A percentile compares a stretch with the other conserved stretches of the same genome.
Conservation (phyloP, 164 flowering plant species). For the Vitis labrusca region DNA sequence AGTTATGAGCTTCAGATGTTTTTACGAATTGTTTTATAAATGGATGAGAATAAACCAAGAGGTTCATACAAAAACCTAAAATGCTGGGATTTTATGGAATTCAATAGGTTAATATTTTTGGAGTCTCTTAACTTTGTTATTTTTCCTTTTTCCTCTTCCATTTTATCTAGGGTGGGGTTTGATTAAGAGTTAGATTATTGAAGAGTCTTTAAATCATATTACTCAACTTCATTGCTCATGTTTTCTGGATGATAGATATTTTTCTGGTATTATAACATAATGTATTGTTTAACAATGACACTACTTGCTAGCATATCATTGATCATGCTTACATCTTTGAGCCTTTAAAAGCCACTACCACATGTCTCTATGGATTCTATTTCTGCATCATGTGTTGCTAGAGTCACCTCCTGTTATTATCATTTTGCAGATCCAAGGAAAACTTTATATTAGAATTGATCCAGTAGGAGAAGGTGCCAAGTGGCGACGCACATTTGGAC, state of each 20-base stretch:
- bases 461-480: slow-evolving; percentile 85
- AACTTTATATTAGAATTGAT: slow-evolving; percentile 71
- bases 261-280: not conserved
- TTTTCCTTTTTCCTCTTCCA: too few species aligned
- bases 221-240: too few species aligned
- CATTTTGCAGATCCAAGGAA: slow-evolving; percentile 74
- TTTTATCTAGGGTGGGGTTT: too few species aligned
- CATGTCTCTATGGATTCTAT: not conserved
- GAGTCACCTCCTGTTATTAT: not conserved
- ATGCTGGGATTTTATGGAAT: too few species aligned
- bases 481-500: slow-evolving; percentile 93
- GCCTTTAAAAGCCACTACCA: not conserved
- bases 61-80: too few species aligned
- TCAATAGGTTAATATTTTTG: too few species aligned
- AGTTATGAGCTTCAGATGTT: too few species aligned
- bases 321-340: not conserved
- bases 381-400: not conserved
- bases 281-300: not conserved
- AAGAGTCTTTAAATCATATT: too few species aligned
- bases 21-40: too few species aligned
- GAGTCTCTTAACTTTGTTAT: too few species aligned
- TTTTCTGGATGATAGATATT: not conserved
- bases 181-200: too few species aligned
- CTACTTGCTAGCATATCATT: not conserved
- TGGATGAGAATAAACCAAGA: too few species aligned